Evolutionary conservation across 2,329 filamentous ascomycete genomes (phyloP), one percentile per base, ranked within the genome.

Genomic region (Ophiostoma angusticollis): DNA sequence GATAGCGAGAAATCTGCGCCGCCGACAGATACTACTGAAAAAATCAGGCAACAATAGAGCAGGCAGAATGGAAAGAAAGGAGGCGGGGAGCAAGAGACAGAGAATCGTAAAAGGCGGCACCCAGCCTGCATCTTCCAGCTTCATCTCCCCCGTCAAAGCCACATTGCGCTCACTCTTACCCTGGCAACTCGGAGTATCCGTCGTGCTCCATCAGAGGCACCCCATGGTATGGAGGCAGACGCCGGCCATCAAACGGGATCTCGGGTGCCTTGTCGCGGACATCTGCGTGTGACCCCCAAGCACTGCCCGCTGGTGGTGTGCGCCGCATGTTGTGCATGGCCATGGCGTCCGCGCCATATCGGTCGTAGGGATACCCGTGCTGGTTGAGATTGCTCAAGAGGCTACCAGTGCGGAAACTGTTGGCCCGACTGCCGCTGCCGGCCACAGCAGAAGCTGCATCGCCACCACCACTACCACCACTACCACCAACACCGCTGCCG

Each of bases 161-260:
- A 14, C 7, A 3, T 3, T 14, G 27, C 13, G 13, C 12, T 14
- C 24, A 8, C 2, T 22, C 11, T 43, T 46, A 48, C n/a, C 47
- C 45, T 0, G 47, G 43, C 12, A 47, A 36, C 30, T 48, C 46
- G 7, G 42, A 42, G 21, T 31, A 44, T 4, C 37, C 39, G 12
- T 31, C n/a, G 14, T 42, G 17, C n/a, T 49, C 37, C 11, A 35
- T 24, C 2, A 39, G 22, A 1, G 45, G 45, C 21, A 41, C 25
- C 3, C 41, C 45, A 9, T 35, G 29, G 29, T 47, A 47, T 4
- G 45, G 38, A 3, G 41, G 37, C 25, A 49, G 25, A 3, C 47
- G 47, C 9, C 45, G 45, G 5, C 41, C 41, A n/a, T 49, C 47
- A 24, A 40, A 49, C 1, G 47, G 47, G 16, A 49, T 49, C 24